A percentile compares a stretch with the other conserved stretches of the same genome.
These are phyloP conservation scores for Hydnomerulius pinastri DNA, from an alignment of 768 basidiomycete species.

Conservation along the genomic window DNA sequence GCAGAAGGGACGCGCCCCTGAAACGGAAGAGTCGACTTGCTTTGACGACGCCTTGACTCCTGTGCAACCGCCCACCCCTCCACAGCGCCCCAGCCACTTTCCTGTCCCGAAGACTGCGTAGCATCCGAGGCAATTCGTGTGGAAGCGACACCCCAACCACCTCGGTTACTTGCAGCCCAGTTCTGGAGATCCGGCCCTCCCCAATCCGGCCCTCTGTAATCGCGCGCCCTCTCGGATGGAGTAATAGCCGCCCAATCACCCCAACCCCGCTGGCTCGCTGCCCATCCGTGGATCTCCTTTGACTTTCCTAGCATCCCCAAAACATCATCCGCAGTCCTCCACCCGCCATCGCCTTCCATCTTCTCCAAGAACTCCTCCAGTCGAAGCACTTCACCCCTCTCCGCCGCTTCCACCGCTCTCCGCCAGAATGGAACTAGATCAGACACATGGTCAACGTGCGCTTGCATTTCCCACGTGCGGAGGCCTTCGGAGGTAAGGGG, in stretches of 20 bases:
- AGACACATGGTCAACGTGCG: constrained; percentile 46
- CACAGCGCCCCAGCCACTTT: constrained; percentile 19
- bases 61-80: constrained; percentile 15
- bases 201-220: constrained; percentile 2
- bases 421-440: constrained; percentile 60
- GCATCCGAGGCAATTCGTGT: constrained; percentile 15
- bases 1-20: background rate
- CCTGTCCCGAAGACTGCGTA: constrained; percentile 19
- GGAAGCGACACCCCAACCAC: constrained; percentile 15
- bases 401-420: constrained; percentile 47
- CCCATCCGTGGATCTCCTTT: constrained; percentile 7
- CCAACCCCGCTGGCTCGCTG: too few species aligned
- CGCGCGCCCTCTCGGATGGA: constrained; percentile 3
- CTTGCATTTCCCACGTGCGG: constrained; percentile 29
- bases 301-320: constrained; percentile 31
- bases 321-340: constrained; percentile 30
- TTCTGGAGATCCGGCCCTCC: constrained; percentile 2
- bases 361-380: constrained; percentile 49
- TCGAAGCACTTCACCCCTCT: constrained; percentile 42
- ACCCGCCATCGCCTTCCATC: constrained; percentile 37
- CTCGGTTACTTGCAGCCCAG: constrained; percentile 6
- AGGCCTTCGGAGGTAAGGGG: constrained; percentile 32
- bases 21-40: background rate
- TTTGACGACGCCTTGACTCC: background rate
- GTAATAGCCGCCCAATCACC: too few species aligned